A percentile compares a stretch with the other conserved stretches of the same genome.
These are phyloP conservation scores for Podaxis sp. DNA, from an alignment of 768 basidiomycete genomes.

Conservation along the genomic window DNA sequence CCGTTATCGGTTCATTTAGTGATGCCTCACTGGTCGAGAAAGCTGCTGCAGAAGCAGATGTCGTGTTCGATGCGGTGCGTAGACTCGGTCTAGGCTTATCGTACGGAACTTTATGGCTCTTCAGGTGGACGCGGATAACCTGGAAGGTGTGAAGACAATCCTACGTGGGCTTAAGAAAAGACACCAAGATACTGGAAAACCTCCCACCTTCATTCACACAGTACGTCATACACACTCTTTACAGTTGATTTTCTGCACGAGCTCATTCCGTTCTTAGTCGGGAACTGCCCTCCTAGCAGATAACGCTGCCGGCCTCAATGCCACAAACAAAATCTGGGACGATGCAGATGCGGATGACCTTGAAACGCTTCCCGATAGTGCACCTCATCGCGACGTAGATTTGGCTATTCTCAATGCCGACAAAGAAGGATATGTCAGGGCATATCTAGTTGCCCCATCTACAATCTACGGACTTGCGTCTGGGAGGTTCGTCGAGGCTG, in stretches of 20 bases:
- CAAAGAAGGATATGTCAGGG: slow-evolving; percentile 47
- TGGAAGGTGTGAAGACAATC: slow-evolving; percentile 41
- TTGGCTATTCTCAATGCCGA: slow-evolving; percentile 44
- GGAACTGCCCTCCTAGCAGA: slow-evolving; percentile 42
- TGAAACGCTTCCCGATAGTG: slow-evolving; percentile 40
- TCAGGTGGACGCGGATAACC: slow-evolving; percentile 43
- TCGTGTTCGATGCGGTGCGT: slow-evolving; percentile 40
- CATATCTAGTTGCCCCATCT: slow-evolving; percentile 50
- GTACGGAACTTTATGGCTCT: background rate
- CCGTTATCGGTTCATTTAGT: slow-evolving; percentile 43
- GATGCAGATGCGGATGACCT: slow-evolving; percentile 47
- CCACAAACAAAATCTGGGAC: slow-evolving; percentile 40
- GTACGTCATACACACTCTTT: slow-evolving; percentile 33
- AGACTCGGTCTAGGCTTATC: background rate
- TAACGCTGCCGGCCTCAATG: slow-evolving; percentile 38
- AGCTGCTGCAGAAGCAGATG: slow-evolving; percentile 41
- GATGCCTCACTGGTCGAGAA: slow-evolving; percentile 41
- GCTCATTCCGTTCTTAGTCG: slow-evolving; percentile 33
- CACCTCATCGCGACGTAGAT: slow-evolving; percentile 53
- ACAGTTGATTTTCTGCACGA: slow-evolving; percentile 11
- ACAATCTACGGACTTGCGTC: slow-evolving; percentile 60
- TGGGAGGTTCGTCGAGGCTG: slow-evolving; percentile 45
- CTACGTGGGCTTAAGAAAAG: slow-evolving; percentile 52
- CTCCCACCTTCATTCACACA: slow-evolving; percentile 58
- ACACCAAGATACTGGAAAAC: slow-evolving; percentile 36